Base-by-base conservation (phyloP, 1,284 basidiomycete genomes). In the Flammula alnicola region DNA sequence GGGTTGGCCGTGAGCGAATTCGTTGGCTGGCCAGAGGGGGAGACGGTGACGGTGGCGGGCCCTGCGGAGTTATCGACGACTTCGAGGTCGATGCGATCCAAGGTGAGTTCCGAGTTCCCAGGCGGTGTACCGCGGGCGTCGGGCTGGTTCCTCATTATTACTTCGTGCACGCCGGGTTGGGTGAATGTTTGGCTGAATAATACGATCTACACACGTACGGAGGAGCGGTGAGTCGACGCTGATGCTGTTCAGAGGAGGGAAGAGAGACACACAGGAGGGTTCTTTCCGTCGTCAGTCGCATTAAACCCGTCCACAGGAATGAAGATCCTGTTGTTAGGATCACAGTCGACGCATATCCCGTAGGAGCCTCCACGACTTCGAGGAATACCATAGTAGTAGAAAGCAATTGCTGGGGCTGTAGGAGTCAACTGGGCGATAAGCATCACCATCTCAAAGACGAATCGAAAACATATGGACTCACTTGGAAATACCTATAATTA, bases 331-430 rank as follows among this genome's bases (percentile, higher is more conserved):
- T 59, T 47, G 31, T 63, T 59, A 19, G 64, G 63, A 47, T 66
- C 63, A 43, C 66, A 67, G 54, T 69, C 67, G 41, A 66, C 45
- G 51, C 65, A 68, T 19, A 67, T 67, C 3, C 54, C 56, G 32
- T 65, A 66, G 9, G 35, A 46, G 11, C 57, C 63, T 7, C 63
- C 63, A 22, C 47, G 36, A 30, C 50, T 60, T 9, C 59, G 56
- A 12, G 26, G 46, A 16, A 68, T 64, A 2, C 65, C 67, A 44
- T 57, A 69, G 49, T 66, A 66, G 30, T 62, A 65, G 29, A 69
- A 65, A 3, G 58, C 67, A n/a, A 58, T 52, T 2, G 64, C 67
- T 14, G 64, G 60, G 3, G 49, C 60, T 64, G n/a, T 10, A 9
- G 23, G 25, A 23, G 9, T 32, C 22, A 23, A 11, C 11, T 25